Evolutionary conservation across 2,329 filamentous ascomycete genomes (phyloP), one percentile per base, ranked within the genome.

Genomic region (Calycina herbarum): DNA sequence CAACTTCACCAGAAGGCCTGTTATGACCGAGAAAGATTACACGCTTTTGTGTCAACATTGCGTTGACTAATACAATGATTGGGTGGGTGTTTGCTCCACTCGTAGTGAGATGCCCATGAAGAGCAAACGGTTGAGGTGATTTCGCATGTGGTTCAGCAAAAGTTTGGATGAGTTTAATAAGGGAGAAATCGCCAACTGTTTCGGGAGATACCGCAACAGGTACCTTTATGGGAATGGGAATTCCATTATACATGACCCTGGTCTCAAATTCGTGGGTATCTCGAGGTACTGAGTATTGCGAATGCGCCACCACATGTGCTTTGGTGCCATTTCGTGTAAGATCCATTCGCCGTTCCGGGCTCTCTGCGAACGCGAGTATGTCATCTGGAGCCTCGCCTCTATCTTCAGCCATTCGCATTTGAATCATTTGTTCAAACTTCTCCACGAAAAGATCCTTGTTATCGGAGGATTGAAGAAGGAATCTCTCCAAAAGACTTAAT

Each of bases 241-340:
- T 95, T 69, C 93, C 93, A 79, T 97, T 96, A 81, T 99, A 99
- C 75, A 94, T 87, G 73, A 99, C 93, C 74, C 89, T 93, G 71
- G 92, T 96, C 80, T 98, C 95, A 75, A 97, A 98, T 78, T 99
- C 95, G 78, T 99, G 95, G 0, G 95, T 99, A 76, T 99, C 95
- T 73, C 95, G 86, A 8, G 95, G 94, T 15, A 96, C 86, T 1
- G 86, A 85, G 75, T 95, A 96, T 35, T 85, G 83, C 17, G 86
- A 83, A 71, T 85, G 82, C n/a, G 83, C 83, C 70, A 88, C 83
- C 35, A 89, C 79, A 68, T 89, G 83, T 10, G 84, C 85, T 74
- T 89, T 87, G 59, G 86, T 86, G 51, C 88, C 88, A 63, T 84
- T 85, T 67, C 87, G 80, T 56, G 87, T 69, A 24, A 77, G 68